phyloP scores from a whole-genome alignment of 345 rosid genomes.

The Draba incana region DNA sequence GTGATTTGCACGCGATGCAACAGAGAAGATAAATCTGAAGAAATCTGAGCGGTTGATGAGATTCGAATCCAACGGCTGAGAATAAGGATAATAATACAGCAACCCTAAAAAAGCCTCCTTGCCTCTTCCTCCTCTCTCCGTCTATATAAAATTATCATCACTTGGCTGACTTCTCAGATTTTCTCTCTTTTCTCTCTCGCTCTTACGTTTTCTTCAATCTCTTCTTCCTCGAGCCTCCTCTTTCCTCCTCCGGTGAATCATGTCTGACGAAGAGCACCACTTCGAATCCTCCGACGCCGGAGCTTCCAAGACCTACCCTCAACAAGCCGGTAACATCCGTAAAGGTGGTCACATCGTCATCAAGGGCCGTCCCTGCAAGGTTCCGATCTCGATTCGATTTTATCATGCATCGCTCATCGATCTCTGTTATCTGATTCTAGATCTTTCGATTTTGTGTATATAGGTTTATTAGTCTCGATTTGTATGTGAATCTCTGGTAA shows the following conservation, averaged over 20 bases:
- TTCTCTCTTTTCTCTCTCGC: not conserved
- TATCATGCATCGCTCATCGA: not conserved
- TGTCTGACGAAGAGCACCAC: constrained; percentile 53
- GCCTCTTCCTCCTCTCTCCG: constrained; percentile 4
- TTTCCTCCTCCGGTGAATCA: constrained; percentile 15
- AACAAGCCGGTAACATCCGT: constrained; percentile 49
- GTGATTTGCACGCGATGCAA: constrained; percentile 37
- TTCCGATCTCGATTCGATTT: constrained; percentile 4
- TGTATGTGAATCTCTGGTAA: not conserved
- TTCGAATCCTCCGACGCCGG: constrained; percentile 48
- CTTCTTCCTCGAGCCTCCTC: too few species aligned
- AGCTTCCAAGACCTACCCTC: constrained; percentile 50
- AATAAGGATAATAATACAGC: constrained; percentile 15
- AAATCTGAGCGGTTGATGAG: constrained; percentile 22
- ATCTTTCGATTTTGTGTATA: constrained; percentile 19
- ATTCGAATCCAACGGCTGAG: constrained; percentile 31
- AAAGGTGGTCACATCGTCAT: constrained; percentile 49
- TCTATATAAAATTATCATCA: constrained; percentile 26
- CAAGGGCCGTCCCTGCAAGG: constrained; percentile 50
- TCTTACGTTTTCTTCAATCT: too few species aligned
- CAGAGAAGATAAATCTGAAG: constrained; percentile 5
- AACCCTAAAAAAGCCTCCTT: constrained; percentile 35
- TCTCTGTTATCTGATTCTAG: constrained; percentile 10
- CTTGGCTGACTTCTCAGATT: constrained; percentile 27
- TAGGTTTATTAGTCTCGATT: constrained; percentile 1